Percentiles rank a stretch among this genome's conserved stretches.
phyloP scores from a whole-genome alignment of 2,329 filamentous ascomycete genomes.

The Apiospora pterosperma region DNA sequence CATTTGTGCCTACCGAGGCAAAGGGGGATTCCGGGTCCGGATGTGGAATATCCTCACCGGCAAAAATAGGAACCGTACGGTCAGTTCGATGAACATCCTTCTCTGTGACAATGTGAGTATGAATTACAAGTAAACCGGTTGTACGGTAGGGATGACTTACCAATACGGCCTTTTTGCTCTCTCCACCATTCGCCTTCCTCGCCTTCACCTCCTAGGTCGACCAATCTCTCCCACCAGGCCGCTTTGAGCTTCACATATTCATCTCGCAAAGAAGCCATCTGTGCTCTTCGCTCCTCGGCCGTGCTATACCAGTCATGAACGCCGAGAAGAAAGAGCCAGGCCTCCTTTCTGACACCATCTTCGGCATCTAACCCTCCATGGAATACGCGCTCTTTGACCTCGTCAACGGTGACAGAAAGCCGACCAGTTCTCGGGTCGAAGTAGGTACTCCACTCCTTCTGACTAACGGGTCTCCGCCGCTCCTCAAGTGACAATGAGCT shows the following conservation, averaged over 20 bases:
- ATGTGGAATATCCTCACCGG: constrained; percentile 93
- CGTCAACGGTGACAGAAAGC: constrained; percentile 77
- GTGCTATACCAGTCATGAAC: constrained; percentile 94
- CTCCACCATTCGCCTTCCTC: constrained; percentile 95
- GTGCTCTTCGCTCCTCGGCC: constrained; percentile 75
- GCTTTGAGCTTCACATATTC: constrained; percentile 94
- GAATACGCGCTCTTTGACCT: constrained; percentile 96
- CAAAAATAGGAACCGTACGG: constrained; percentile 89
- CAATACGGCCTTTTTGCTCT: constrained; percentile 89
- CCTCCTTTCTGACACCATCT: constrained; percentile 91
- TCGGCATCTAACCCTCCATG: constrained; percentile 87
- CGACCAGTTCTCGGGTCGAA: constrained; percentile 76
- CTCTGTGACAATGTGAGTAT: constrained; percentile 53
- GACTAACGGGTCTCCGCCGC: constrained; percentile 69
- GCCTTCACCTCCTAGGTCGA: constrained; percentile 74
- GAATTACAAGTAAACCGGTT: not conserved
- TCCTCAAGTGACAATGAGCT: constrained; percentile 73
- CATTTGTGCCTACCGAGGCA: constrained; percentile 88
- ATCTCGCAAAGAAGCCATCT: constrained; percentile 82
- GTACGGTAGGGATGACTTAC: constrained; percentile 53
- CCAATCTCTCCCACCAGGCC: constrained; percentile 91
- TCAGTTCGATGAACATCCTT: constrained; percentile 98
- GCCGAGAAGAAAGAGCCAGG: constrained; percentile 90
- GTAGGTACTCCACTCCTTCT: constrained; percentile 87
- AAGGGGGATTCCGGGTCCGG: constrained; percentile 96